phyloP scores from a whole-genome alignment of 2,329 filamentous ascomycete genomes.

The Talaromyces funiculosus region DNA sequence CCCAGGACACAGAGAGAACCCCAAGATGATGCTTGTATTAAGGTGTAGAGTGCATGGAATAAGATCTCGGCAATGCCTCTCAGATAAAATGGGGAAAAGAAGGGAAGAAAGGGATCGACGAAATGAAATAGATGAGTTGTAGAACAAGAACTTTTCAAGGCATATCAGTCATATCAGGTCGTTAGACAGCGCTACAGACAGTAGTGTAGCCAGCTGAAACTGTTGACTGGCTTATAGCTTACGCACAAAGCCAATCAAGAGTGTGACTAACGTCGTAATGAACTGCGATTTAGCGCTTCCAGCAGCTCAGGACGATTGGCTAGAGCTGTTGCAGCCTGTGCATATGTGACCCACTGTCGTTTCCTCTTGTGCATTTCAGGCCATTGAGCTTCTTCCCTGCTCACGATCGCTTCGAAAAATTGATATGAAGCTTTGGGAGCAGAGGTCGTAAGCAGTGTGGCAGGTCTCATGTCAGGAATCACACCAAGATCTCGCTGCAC shows the following conservation, averaged over 20 bases:
- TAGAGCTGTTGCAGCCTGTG: constrained; percentile 72
- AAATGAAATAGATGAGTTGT: constrained; percentile 6
- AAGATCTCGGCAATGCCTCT: background rate
- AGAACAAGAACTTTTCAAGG: constrained; percentile 12
- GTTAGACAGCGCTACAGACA: constrained; percentile 13
- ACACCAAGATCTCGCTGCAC: constrained; percentile 80
- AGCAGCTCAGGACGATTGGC: constrained; percentile 76
- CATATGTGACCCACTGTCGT: constrained; percentile 82
- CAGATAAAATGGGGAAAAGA: background rate
- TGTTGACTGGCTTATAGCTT: background rate
- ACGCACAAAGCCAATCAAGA: background rate
- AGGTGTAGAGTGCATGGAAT: background rate
- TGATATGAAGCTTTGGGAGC: constrained; percentile 63
- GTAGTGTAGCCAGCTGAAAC: constrained; percentile 12
- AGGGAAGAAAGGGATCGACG: constrained; percentile 1
- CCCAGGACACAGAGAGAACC: background rate
- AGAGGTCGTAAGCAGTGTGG: constrained; percentile 46
- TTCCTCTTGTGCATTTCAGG: constrained; percentile 89
- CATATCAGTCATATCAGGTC: constrained; percentile 16
- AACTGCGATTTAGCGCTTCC: constrained; percentile 78
- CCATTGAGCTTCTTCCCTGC: constrained; percentile 80
- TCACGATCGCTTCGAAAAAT: constrained; percentile 74
- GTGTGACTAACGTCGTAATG: constrained; percentile 50
- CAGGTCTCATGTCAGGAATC: constrained; percentile 71
- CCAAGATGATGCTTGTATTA: constrained; percentile 2